Conservation (phyloP, 495 filamentous ascomycete species). For the Penicillium goetzii region DNA sequence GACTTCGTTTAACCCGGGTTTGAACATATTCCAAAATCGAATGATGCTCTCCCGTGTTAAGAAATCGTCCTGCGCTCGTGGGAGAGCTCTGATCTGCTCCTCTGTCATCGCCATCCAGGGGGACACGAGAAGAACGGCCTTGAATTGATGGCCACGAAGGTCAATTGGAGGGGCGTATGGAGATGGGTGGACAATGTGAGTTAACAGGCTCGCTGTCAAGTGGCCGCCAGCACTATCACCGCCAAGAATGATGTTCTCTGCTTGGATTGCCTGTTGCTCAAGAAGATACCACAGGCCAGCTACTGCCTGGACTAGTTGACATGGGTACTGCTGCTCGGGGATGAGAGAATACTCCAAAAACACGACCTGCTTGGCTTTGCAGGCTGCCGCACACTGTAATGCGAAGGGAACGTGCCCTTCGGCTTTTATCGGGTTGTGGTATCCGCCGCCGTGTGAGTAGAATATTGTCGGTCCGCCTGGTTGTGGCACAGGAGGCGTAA, state of each 20-base stretch:
- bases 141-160: background rate
- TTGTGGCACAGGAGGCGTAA: background rate
- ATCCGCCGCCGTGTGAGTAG: constrained; percentile 1
- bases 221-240: constrained; percentile 4
- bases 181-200: background rate
- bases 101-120: background rate
- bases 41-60: background rate
- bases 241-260: background rate
- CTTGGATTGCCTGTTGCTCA: background rate
- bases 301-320: constrained; percentile 6
- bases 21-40: constrained; percentile 2
- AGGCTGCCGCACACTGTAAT: background rate
- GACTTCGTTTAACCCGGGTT: background rate
- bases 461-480: background rate
- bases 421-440: constrained; percentile 3
- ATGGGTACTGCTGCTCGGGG: background rate
- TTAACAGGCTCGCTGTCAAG: background rate
- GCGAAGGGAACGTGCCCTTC: background rate
- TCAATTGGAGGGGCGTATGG: constrained; percentile 3
- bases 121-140: background rate
- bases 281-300: constrained; percentile 1
- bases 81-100: background rate
- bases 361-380: background rate
- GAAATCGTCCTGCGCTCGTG: background rate
- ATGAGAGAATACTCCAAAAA: constrained; percentile 4